Evolutionary conservation across 768 basidiomycete genomes (phyloP), one percentile per base, ranked within the genome.

Genomic region (Coprinopsis strossmayeri): DNA sequence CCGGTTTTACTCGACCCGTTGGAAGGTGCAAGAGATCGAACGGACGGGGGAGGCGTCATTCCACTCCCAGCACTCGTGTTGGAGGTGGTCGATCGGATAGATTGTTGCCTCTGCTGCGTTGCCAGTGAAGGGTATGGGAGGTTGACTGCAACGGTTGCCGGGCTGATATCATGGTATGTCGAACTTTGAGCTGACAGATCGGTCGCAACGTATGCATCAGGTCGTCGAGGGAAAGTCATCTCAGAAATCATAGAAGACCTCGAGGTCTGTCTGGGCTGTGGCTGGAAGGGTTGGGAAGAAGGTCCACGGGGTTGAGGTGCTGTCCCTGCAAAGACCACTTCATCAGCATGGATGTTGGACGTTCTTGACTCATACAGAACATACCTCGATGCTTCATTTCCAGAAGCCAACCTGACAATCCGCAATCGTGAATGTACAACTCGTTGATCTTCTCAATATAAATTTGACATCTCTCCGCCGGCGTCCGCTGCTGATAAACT

Each of bases 401-500:
- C 32, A 67, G 54, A 21, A 91, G 64, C 91, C 91, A 94, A n/a
- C 85, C 81, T 17, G 69, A 68, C 45, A 93, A 65, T 26, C 91
- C 89, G 55, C 84, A 85, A 57, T 91, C 86, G 58, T 79, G 81
- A 52, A 73, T 68, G 47, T 79, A 79, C 17, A 94, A 63, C 60
- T 92, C 88, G 58, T 90, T 89, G 54, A 93, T 88, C 69, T 91
- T 93, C 55, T 71, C 68, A 21, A 86, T 84, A 56, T 93, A 94
- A 30, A 81, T 78, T 20, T 67, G 60, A 51, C 84, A 87, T 41
- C 91, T 75, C 57, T 92, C 91, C 3, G 78, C 51, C 2, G 84
- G 57, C 24, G 72, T 81, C 53, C 69, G 76, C 62, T 74, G 73
- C 12, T 64, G 59, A 25, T 71, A 57, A 2, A 93, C 71, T 58